These are phyloP conservation scores for Microsporum ferrugineum DNA, from an alignment of 2,329 filamentous ascomycete genomes.

Conservation along the genomic window DNA sequence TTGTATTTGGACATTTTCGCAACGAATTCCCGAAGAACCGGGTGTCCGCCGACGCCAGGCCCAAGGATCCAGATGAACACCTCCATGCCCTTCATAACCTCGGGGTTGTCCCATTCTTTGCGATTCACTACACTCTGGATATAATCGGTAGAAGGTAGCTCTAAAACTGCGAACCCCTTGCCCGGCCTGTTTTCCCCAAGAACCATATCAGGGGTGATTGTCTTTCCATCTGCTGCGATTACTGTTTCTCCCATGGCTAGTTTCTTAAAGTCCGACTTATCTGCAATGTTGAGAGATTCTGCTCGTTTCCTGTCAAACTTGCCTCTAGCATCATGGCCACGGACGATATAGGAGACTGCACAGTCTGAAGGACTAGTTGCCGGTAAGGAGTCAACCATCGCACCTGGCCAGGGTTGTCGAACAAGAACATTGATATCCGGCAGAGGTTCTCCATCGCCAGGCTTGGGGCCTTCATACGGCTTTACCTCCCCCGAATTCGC, in stretches of 20 bases:
- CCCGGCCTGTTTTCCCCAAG: conserved; percentile 56
- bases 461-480: conserved; percentile 57
- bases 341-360: conserved; percentile 77
- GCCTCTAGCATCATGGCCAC: conserved; percentile 62
- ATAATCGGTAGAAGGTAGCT: conserved; percentile 61
- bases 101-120: conserved; percentile 56
- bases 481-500: conserved; percentile 45
- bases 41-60: conserved; percentile 51
- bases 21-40: conserved; percentile 59
- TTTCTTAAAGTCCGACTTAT: conserved; percentile 44
- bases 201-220: conserved; percentile 78
- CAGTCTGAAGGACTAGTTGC: conserved; percentile 52
- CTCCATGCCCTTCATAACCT: conserved; percentile 56
- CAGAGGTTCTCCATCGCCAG: conserved; percentile 39
- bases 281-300: conserved; percentile 50
- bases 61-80: conserved; percentile 76
- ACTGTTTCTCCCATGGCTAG: conserved; percentile 56
- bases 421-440: conserved; percentile 61
- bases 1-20: conserved; percentile 47
- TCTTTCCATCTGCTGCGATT: conserved; percentile 50
- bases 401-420: conserved; percentile 67
- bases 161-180: conserved; percentile 65
- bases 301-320: conserved; percentile 64
- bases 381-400: conserved; percentile 54
- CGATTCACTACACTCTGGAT: conserved; percentile 57